Conservation (phyloP, 2,329 filamentous ascomycete species). For the Pezicula carpinea region DNA sequence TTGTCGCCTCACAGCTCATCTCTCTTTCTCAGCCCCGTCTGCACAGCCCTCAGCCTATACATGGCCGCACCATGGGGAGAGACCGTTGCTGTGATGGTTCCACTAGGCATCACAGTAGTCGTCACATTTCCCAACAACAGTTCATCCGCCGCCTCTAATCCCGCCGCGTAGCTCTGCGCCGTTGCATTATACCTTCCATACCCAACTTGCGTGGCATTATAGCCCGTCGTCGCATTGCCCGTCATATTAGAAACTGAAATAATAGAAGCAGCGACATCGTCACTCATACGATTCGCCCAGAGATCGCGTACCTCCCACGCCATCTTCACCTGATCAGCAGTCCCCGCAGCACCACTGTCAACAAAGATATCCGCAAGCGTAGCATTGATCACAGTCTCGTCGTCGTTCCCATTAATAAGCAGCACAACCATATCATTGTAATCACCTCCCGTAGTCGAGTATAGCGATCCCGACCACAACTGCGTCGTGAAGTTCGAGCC, state of each 20-base stretch:
- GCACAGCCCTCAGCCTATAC: slow-evolving; percentile 38
- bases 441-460: slow-evolving; percentile 36
- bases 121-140: slow-evolving; percentile 43
- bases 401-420: slow-evolving; percentile 42
- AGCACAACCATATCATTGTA: slow-evolving; percentile 40
- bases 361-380: slow-evolving; percentile 49
- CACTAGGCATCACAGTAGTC: slow-evolving; percentile 35
- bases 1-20: slow-evolving; percentile 36
- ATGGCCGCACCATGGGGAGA: slow-evolving; percentile 45
- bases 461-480: slow-evolving; percentile 43
- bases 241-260: slow-evolving; percentile 35
- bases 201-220: slow-evolving; percentile 26
- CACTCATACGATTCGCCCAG: slow-evolving; percentile 50
- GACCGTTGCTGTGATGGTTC: slow-evolving; percentile 39
- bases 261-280: slow-evolving; percentile 37
- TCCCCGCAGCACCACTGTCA: slow-evolving; percentile 37
- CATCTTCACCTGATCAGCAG: slow-evolving; percentile 35
- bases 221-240: slow-evolving; percentile 26
- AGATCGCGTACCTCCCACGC: slow-evolving; percentile 50
- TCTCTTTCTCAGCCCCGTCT: slow-evolving; percentile 30
- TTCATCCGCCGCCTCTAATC: slow-evolving; percentile 36
- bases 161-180: slow-evolving; percentile 41
- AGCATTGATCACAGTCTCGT: slow-evolving; percentile 40
- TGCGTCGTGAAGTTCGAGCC: slow-evolving; percentile 40
- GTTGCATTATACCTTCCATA: slow-evolving; percentile 41